Conservation (phyloP, 176 grass and related monocot genomes). For the Zizania latifolia region DNA sequence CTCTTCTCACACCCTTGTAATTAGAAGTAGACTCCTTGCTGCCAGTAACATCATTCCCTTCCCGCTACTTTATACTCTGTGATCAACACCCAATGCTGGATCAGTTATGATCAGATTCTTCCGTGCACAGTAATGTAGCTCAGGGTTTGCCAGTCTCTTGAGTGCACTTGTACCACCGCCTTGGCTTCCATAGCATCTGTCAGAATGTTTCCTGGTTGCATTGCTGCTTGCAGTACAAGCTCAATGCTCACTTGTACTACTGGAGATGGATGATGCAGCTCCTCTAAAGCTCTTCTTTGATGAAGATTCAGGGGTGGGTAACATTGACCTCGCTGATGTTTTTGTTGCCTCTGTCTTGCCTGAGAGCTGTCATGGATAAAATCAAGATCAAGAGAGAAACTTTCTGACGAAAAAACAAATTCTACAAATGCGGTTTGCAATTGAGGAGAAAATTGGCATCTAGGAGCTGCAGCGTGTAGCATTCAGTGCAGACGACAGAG, state of each 20-base stretch:
- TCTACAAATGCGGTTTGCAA: neutral
- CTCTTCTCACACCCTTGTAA: neutral
- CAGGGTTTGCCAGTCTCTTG: neutral
- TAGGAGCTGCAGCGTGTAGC: constrained; percentile 1
- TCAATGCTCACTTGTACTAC: no score
- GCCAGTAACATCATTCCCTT: neutral
- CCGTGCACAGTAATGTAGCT: constrained; percentile 3
- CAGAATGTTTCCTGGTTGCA: constrained; percentile 20
- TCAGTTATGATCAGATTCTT: constrained; percentile 34
- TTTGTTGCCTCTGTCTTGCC: neutral
- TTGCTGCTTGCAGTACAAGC: neutral
- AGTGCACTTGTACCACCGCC: neutral
- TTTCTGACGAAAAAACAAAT: neutral
- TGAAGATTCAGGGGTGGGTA: neutral
- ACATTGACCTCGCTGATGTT: neutral
- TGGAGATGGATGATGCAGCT: neutral
- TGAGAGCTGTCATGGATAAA: neutral
- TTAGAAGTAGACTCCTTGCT: constrained; percentile 2
- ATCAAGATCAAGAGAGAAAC: neutral
- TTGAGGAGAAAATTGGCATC: neutral
- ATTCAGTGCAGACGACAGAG: neutral
- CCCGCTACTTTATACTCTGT: neutral
- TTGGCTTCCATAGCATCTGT: constrained; percentile 26
- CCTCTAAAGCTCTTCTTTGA: neutral
- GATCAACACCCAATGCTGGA: neutral